Conservation (phyloP, 2,329 filamentous ascomycete genomes). For the Sporothrix inflata region DNA sequence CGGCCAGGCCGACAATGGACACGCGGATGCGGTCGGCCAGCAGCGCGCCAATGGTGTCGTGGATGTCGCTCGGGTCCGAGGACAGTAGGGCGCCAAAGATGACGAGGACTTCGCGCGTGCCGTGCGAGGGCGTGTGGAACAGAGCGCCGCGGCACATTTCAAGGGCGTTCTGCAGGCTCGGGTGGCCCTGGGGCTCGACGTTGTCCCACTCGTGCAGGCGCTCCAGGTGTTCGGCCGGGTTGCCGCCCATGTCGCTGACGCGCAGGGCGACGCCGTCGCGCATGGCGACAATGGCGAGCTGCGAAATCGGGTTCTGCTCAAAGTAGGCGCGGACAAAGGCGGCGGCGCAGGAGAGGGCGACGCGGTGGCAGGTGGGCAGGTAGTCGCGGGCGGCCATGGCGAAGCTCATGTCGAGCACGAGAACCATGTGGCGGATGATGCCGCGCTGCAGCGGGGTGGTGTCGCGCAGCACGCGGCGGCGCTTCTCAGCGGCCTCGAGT, state of each 20-base stretch:
- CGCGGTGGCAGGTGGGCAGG: conserved; percentile 80
- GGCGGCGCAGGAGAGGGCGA: conserved; percentile 79
- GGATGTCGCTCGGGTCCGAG: conserved; percentile 92
- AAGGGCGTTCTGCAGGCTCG: conserved; percentile 89
- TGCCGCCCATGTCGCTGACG: conserved; percentile 88
- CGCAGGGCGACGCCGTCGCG: conserved; percentile 84
- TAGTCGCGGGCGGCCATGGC: conserved; percentile 96
- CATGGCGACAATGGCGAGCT: conserved; percentile 91
- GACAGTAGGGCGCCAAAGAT: conserved; percentile 89
- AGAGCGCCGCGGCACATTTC: conserved; percentile 92
- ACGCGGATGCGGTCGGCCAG: conserved; percentile 84
- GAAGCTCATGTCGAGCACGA: conserved; percentile 88
- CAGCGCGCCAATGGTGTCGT: conserved; percentile 80
- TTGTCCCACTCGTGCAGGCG: conserved; percentile 70
- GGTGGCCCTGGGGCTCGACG: conserved; percentile 71
- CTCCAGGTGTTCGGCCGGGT: conserved; percentile 84
- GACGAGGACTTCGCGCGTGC: conserved; percentile 89
- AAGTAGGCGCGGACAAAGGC: conserved; percentile 95
- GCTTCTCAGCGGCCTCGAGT: conserved; percentile 81
- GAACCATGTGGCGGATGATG: conserved; percentile 93
- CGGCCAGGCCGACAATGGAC: conserved; percentile 85
- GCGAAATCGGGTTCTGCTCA: conserved; percentile 97
- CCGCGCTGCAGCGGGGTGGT: conserved; percentile 94
- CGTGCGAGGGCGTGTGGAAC: conserved; percentile 91
- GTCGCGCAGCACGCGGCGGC: conserved; percentile 79